Conservation (phyloP, 345 rosid species). For the Eucalyptus erythrocorys region DNA sequence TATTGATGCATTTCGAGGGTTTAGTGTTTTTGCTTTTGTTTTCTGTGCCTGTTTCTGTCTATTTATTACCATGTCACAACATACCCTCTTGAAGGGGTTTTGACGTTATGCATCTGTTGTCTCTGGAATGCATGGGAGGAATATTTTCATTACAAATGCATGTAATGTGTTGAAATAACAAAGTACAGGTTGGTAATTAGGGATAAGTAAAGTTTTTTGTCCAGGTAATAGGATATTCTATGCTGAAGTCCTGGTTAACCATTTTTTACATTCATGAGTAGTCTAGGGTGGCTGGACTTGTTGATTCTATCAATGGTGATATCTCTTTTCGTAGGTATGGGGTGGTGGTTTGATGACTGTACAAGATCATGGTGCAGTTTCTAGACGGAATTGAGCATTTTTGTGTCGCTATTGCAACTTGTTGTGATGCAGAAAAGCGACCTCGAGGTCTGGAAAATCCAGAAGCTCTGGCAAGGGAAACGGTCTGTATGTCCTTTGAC, state of each 20-base stretch:
- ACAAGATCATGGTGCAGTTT: slow-evolving; percentile 75
- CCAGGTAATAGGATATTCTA: no score
- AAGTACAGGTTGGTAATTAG: no score
- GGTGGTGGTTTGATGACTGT: slow-evolving; percentile 35
- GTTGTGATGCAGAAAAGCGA: slow-evolving; percentile 66
- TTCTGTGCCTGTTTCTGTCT: background rate
- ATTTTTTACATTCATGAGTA: background rate
- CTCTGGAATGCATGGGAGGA: no score
- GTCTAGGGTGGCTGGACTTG: background rate
- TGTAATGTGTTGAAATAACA: no score
- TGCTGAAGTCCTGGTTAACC: background rate
- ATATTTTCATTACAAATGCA: no score
- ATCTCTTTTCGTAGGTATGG: slow-evolving; percentile 43
- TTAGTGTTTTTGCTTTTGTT: background rate
- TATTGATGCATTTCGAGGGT: background rate
- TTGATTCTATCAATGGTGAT: background rate
- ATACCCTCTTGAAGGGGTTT: background rate
- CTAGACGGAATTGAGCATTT: slow-evolving; percentile 48
- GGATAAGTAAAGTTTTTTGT: no score
- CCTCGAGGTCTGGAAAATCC: slow-evolving; percentile 67
- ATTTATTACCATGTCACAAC: background rate
- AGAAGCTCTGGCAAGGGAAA: slow-evolving; percentile 67
- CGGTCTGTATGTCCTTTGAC: slow-evolving; percentile 52
- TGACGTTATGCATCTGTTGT: no score
- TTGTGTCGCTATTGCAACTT: slow-evolving; percentile 32